phyloP scores from a whole-genome alignment of 1,284 basidiomycete species.

The Afroboletus lepidellus region DNA sequence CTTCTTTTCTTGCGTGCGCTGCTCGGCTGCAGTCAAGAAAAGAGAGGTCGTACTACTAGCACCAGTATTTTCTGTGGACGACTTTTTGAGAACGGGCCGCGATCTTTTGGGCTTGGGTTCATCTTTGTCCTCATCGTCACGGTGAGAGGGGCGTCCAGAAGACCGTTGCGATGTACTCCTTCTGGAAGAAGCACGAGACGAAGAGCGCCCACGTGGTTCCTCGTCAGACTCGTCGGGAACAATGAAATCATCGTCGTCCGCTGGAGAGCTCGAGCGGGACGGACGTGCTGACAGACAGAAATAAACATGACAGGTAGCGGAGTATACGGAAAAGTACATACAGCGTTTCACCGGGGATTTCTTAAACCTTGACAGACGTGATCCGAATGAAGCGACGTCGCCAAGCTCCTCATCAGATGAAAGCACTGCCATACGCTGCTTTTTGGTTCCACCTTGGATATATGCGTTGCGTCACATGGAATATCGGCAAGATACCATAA shows the following conservation, averaged over 20 bases:
- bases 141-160: constrained; percentile 27
- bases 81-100: constrained; percentile 33
- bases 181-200: constrained; percentile 42
- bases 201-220: constrained; percentile 41
- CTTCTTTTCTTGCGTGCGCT: constrained; percentile 73
- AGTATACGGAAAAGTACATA: constrained; percentile 25
- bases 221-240: constrained; percentile 59
- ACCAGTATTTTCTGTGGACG: constrained; percentile 19
- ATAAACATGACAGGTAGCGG: constrained; percentile 3
- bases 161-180: constrained; percentile 44
- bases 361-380: constrained; percentile 61
- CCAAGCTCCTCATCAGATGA: constrained; percentile 46
- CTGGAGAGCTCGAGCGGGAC: constrained; percentile 29
- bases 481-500: constrained; percentile 16
- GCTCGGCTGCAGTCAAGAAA: constrained; percentile 88
- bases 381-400: constrained; percentile 48
- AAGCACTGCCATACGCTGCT: constrained; percentile 45
- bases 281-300: constrained; percentile 35
- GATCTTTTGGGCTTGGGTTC: constrained; percentile 39
- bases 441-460: constrained; percentile 44
- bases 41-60: constrained; percentile 32
- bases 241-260: constrained; percentile 68
- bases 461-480: constrained; percentile 15
- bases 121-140: constrained; percentile 36
- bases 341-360: constrained; percentile 56